Conservation (phyloP, 208 protist genomes). For the Entamoeba invadens region DNA sequence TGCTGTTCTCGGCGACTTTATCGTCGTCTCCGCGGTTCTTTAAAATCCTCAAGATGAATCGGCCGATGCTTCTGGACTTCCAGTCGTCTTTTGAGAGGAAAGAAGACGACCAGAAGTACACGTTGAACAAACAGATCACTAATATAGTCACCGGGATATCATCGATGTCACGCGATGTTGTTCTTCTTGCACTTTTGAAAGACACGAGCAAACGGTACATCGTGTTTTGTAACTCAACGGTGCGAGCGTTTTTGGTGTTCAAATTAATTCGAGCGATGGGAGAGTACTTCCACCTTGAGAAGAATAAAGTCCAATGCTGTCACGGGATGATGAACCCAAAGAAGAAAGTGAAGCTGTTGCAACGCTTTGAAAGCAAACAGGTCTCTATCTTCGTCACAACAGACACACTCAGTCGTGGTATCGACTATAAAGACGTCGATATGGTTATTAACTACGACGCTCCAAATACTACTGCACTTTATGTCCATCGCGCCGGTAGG, state of each 20-base stretch:
- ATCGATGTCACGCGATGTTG: neutral
- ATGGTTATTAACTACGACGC: constrained; percentile 75
- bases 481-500: constrained; percentile 76
- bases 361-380: neutral
- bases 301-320: neutral
- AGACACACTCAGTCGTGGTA: constrained; percentile 45
- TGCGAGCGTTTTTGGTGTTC: neutral
- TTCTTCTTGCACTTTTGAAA: neutral
- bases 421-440: constrained; percentile 74
- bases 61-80: neutral
- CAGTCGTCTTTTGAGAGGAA: neutral
- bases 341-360: neutral
- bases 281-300: neutral
- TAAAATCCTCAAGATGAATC: neutral
- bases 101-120: neutral
- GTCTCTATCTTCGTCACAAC: constrained; percentile 46
- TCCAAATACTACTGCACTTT: constrained; percentile 67
- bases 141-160: neutral
- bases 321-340: neutral
- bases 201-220: neutral
- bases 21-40: neutral
- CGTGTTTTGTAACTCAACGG: neutral
- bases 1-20: neutral
- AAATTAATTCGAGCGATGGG: neutral
- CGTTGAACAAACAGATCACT: neutral